Evolutionary conservation across 805 yeast genomes (phyloP), one percentile per base, ranked within the genome.

Genomic region (Kuraishia molischiana): DNA sequence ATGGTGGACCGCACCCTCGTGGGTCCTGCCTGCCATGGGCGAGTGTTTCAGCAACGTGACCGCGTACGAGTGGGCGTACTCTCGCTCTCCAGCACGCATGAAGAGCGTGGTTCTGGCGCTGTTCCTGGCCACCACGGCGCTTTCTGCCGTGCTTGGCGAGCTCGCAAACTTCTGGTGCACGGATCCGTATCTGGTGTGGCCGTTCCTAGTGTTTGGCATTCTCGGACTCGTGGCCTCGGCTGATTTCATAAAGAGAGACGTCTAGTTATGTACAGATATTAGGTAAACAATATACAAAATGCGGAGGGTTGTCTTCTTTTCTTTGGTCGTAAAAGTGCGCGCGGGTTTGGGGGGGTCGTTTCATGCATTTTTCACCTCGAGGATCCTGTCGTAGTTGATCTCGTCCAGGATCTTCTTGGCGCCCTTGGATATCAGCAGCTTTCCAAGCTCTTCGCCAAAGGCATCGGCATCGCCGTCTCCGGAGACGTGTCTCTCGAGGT

Each of bases 341-440:
- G n/a, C n/a, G n/a, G n/a, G n/a, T n/a, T n/a, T n/a, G n/a, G 8
- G 8, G 8, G 26, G 26, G 26, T 22, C 26, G 11, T 22, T 11
- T 22, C 11, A 22, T 22, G 8, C 26, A 22, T 22, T 22, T 22
- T 22, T 60, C 29, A 60, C 57, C 48, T 63, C 56, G 50, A 69
- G 66, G 42, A 83, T 73, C 54, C 72, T 77, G 38, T 76, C 79
- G 48, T 77, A 77, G 52, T 86, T 84, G 47, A 90, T 85, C 46
- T 67, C 77, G 49, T 86, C 92, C 46, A 90, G 69, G 36, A 90
- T 90, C 39, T 62, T 64, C 56, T 81, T 85, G 11, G 95, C 97
- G 32, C 98, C 98, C 42, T 72, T 69, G 14, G 65, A 71, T 32
- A 79, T 70, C 62, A 90, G 67, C 47, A 60, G 63, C 29, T 68